Conservation (phyloP, 495 filamentous ascomycete species). For the Pyrenula massariospora region DNA sequence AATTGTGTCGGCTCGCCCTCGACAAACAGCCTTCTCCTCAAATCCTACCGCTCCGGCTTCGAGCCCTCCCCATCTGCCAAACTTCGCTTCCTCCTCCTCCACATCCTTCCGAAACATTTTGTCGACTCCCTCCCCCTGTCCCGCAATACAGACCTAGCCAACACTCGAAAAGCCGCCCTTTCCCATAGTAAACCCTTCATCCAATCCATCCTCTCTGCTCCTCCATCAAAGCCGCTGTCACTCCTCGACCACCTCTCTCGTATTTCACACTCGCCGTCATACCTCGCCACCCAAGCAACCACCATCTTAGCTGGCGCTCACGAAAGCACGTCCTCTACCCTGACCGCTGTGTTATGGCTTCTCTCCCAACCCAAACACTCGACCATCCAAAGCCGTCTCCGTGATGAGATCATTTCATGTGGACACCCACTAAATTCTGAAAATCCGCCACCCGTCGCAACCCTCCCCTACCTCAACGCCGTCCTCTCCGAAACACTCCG, state of each 20-base stretch:
- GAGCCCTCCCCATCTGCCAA: not conserved
- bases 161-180: not conserved
- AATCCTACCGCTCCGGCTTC: not conserved
- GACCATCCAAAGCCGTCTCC: not conserved
- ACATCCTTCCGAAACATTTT: not conserved
- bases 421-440: not conserved
- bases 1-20: not conserved
- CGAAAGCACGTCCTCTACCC: not conserved
- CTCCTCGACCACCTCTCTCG: not conserved
- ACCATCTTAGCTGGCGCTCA: not conserved
- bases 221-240: not conserved
- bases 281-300: not conserved
- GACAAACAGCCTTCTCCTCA: not conserved
- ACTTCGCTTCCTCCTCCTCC: not conserved
- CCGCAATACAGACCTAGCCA: not conserved
- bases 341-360: not conserved
- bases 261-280: not conserved
- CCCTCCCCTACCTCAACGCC: constrained; percentile 56
- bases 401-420: not conserved
- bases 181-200: not conserved
- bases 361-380: not conserved
- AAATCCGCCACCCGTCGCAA: not conserved
- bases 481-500: constrained; percentile 71
- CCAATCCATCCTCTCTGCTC: not conserved
- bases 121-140: not conserved